Conservation (phyloP, 2,329 filamentous ascomycete genomes). For the Dothidotthia symphoricarpi region DNA sequence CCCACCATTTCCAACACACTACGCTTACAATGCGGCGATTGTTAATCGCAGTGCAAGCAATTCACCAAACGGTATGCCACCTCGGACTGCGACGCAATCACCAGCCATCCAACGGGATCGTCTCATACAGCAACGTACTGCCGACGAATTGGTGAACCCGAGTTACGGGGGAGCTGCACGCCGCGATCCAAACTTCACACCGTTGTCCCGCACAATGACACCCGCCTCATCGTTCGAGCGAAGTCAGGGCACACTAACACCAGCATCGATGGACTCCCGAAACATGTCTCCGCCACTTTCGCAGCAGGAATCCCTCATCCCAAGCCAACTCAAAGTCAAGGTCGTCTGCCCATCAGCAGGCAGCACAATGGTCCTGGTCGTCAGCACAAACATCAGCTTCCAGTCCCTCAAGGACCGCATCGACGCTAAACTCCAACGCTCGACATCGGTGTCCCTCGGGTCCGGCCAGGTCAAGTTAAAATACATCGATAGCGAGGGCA, state of each 20-base stretch:
- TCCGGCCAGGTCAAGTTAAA: constrained; percentile 80
- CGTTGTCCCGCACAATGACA: constrained; percentile 37
- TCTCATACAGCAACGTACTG: constrained; percentile 41
- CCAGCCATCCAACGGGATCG: constrained; percentile 66
- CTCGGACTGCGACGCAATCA: constrained; percentile 68
- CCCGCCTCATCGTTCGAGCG: constrained; percentile 43
- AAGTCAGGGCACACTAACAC: constrained; percentile 35
- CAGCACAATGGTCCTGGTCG: constrained; percentile 93
- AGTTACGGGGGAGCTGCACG: constrained; percentile 22
- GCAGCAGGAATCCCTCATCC: constrained; percentile 43
- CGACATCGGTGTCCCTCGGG: constrained; percentile 79
- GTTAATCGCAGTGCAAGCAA: constrained; percentile 78
- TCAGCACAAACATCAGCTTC: constrained; percentile 91
- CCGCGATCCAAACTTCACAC: constrained; percentile 31
- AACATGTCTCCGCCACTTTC: constrained; percentile 41
- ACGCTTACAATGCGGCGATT: constrained; percentile 57
- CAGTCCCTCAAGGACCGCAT: constrained; percentile 92
- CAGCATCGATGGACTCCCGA: constrained; percentile 40
- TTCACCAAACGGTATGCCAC: constrained; percentile 70
- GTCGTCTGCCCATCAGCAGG: constrained; percentile 77
- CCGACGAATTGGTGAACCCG: constrained; percentile 38
- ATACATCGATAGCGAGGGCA: constrained; percentile 82
- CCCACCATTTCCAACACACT: constrained; percentile 56
- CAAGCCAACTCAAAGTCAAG: constrained; percentile 89
- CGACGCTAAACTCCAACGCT: constrained; percentile 87